Evolutionary conservation across 2,329 filamentous ascomycete genomes (phyloP), one percentile per base, ranked within the genome.

Genomic region (Aspergillus glaucus): DNA sequence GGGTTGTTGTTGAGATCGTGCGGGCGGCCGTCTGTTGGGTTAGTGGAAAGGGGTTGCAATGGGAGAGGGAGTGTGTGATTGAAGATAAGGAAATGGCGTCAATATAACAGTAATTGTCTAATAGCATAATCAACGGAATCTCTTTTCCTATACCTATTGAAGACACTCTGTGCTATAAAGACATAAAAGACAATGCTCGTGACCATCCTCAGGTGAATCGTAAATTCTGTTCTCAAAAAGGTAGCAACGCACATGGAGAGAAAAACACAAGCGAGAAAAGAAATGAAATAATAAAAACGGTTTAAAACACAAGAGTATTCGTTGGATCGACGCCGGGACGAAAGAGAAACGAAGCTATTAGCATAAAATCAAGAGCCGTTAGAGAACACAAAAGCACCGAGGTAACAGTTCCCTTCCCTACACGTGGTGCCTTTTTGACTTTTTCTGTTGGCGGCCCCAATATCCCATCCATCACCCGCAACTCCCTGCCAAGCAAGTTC

Each of bases 11-110:
- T 64, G 73, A 75, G 55, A 86, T 94, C 55, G 81, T 93, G 48
- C 79, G 82, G 56, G 87, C 88, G 3, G 86, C 85, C 3, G 80
- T 84, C 19, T 92, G 85, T 81, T 90, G 78, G 58, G 58, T 60
- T 36, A 51, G 56, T 37, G 58, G 55, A 14, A 51, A 45, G 46
- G 55, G 51, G 37, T 36, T 57, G 28, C 4, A 10, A 40, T 30
- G 26, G 26, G 26, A 30, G 26, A 30, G 24, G 6, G n/a, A 26
- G 39, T 44, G 39, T 44, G 26, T 34, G 28, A 14, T 15, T 14
- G 44, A 37, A 30, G 26, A 30, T 12, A 12, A 30, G 26, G 26
- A n/a, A 4, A 34, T 45, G 9, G 28, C 10, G 26, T 30, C 26
- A 10, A 10, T 10, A 28, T 9, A 10, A 26, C 8, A 28, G 8